These are phyloP conservation scores for Exserohilum rostratum DNA, from an alignment of 2,329 filamentous ascomycete genomes.

Conservation along the genomic window DNA sequence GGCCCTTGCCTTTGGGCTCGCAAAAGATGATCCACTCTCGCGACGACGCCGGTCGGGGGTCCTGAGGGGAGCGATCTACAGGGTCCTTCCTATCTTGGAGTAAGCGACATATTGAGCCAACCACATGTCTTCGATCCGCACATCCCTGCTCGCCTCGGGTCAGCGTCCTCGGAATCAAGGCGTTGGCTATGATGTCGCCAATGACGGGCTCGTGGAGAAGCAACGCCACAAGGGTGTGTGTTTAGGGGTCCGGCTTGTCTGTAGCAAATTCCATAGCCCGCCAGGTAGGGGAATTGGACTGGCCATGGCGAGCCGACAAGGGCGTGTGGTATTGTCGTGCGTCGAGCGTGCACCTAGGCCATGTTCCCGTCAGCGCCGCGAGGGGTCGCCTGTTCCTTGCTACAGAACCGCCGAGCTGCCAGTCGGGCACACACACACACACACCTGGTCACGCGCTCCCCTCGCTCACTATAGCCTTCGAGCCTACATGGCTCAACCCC, in stretches of 20 bases:
- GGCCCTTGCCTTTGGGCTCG: conserved; percentile 24
- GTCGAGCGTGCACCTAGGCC: too few relatives aligned
- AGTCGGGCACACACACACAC: too few relatives aligned
- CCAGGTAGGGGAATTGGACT: too few relatives aligned
- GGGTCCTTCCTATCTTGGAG: conserved; percentile 33
- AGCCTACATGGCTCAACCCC: too few relatives aligned
- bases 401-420: conserved; percentile 4
- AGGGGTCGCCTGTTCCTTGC: neutral
- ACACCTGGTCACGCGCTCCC: neutral
- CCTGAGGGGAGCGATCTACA: conserved; percentile 39
- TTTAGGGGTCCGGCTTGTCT: conserved; percentile 20
- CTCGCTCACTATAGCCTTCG: neutral
- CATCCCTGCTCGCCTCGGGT: conserved; percentile 12
- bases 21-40: conserved; percentile 25
- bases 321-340: too few relatives aligned
- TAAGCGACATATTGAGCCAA: conserved; percentile 13
- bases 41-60: conserved; percentile 11
- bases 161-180: conserved; percentile 8
- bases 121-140: conserved; percentile 15
- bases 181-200: conserved; percentile 23
- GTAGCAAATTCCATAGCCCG: conserved; percentile 19
- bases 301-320: conserved; percentile 12
- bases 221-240: conserved; percentile 6
- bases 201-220: conserved; percentile 20
- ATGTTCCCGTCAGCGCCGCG: too few relatives aligned